phyloP scores from a whole-genome alignment of 805 yeast species.

The Yarrowia bubula region DNA sequence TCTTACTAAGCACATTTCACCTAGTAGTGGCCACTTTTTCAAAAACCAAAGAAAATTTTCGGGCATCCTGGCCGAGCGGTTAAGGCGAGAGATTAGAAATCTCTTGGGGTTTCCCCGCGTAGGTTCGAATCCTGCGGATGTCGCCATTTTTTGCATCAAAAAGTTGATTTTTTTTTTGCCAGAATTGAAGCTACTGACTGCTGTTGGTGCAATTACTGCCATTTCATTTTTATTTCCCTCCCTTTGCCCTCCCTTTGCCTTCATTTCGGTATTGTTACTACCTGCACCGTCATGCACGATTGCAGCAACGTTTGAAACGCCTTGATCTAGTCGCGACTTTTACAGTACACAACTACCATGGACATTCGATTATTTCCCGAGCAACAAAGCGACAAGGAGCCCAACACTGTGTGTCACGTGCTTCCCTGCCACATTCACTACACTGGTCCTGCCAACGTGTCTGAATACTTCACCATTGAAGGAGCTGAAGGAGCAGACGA shows the following conservation, averaged over 20 bases:
- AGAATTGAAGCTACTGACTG: background rate
- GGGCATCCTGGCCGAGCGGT: slow-evolving; percentile 27
- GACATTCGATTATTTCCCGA: slow-evolving; percentile 10
- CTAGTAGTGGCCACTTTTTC: background rate
- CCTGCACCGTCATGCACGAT: background rate
- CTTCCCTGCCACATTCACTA: slow-evolving; percentile 36
- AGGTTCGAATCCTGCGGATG: slow-evolving; percentile 27
- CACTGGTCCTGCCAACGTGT: slow-evolving; percentile 34
- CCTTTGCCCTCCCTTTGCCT: too few relatives aligned
- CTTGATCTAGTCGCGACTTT: background rate
- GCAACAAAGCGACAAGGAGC: slow-evolving; percentile 1
- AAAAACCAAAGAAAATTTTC: background rate
- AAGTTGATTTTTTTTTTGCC: background rate
- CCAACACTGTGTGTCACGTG: slow-evolving; percentile 32
- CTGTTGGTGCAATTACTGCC: too few relatives aligned
- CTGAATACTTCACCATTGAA: slow-evolving; percentile 31
- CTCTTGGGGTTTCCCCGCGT: slow-evolving; percentile 28
- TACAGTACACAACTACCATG: background rate
- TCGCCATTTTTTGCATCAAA: background rate
- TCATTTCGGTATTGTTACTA: too few relatives aligned
- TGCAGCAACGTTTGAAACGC: background rate
- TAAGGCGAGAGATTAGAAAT: slow-evolving; percentile 27
- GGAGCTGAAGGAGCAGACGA: slow-evolving; percentile 3
- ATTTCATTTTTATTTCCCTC: background rate
- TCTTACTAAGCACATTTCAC: background rate